Conservation (phyloP, 805 yeast genomes). For the Lipomyces chichibuensis region DNA sequence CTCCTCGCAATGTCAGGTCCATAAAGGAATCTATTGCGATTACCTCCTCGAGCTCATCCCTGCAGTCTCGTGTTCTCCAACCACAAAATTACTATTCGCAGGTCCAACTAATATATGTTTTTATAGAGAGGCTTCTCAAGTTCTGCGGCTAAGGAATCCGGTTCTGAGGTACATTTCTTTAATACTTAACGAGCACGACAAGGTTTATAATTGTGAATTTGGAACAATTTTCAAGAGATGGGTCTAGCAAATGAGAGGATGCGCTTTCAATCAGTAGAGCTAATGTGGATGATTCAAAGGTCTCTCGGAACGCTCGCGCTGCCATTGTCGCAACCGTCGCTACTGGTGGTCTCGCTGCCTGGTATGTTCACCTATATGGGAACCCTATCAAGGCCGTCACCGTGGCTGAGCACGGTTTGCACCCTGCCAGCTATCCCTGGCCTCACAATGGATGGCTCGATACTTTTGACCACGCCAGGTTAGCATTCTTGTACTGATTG, state of each 20-base stretch:
- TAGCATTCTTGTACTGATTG: neutral
- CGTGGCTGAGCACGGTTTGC: constrained; percentile 98
- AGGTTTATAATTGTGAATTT: neutral
- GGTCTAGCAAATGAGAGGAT: neutral
- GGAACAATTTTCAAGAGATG: neutral
- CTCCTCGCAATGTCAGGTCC: neutral
- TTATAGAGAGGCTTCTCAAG: constrained; percentile 19
- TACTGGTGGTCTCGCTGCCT: constrained; percentile 76
- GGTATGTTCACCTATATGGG: constrained; percentile 81
- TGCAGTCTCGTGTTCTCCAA: neutral
- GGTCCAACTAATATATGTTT: neutral
- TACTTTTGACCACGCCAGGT: constrained; percentile 41
- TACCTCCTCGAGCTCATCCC: neutral
- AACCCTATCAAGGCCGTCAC: constrained; percentile 74
- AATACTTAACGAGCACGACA: neutral
- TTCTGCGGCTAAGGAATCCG: constrained; percentile 12
- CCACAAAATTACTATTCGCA: neutral
- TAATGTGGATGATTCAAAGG: constrained; percentile 11
- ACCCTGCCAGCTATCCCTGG: constrained; percentile 92
- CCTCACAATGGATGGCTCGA: constrained; percentile 85
- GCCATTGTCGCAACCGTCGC: constrained; percentile 58
- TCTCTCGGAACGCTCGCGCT: constrained; percentile 22
- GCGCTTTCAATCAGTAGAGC: neutral
- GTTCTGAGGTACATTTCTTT: constrained; percentile 17
- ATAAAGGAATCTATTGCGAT: neutral